Evolutionary conservation across 495 filamentous ascomycete species (phyloP).

Genomic region (Wilcoxina mikolae): DNA sequence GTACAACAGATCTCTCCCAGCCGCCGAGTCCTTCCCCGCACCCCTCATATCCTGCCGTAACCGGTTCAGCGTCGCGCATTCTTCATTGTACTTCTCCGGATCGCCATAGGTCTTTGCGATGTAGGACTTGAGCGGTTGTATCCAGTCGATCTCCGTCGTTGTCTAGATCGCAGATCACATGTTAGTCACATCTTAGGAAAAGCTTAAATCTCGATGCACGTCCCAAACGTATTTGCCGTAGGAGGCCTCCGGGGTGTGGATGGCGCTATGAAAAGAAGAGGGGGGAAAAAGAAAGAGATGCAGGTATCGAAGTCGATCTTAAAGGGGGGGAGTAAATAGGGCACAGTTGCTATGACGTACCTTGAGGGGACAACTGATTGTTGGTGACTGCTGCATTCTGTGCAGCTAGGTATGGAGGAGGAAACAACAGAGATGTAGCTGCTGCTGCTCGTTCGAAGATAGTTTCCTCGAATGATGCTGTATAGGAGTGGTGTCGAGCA

Average conservation of each 20-base stretch:
- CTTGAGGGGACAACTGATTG: conserved; percentile 30
- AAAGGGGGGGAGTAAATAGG: neutral
- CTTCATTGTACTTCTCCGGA: conserved; percentile 82
- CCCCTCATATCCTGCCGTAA: conserved; percentile 97
- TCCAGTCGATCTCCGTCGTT: conserved; percentile 98
- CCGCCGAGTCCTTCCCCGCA: conserved; percentile 89
- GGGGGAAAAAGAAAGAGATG: conserved; percentile 3
- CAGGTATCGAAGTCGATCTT: neutral
- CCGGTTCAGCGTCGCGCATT: conserved; percentile 92
- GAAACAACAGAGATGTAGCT: too few relatives aligned
- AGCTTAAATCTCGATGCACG: conserved; percentile 1
- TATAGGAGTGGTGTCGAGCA: too few relatives aligned
- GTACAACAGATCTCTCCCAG: conserved; percentile 84
- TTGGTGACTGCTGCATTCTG: conserved; percentile 28
- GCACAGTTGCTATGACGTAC: conserved; percentile 12
- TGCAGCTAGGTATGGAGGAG: conserved; percentile 1
- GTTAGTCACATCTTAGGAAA: neutral
- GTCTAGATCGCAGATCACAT: conserved; percentile 41
- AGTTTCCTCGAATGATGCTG: too few relatives aligned
- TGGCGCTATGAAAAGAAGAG: neutral
- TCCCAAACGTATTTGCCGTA: too few relatives aligned
- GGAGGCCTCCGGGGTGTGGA: too few relatives aligned
- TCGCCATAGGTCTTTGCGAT: conserved; percentile 90
- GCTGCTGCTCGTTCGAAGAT: too few relatives aligned
- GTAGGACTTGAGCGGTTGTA: conserved; percentile 80